Evolutionary conservation across 2,329 filamentous ascomycete species (phyloP).

Genomic region (Stromatinia cepivora): DNA sequence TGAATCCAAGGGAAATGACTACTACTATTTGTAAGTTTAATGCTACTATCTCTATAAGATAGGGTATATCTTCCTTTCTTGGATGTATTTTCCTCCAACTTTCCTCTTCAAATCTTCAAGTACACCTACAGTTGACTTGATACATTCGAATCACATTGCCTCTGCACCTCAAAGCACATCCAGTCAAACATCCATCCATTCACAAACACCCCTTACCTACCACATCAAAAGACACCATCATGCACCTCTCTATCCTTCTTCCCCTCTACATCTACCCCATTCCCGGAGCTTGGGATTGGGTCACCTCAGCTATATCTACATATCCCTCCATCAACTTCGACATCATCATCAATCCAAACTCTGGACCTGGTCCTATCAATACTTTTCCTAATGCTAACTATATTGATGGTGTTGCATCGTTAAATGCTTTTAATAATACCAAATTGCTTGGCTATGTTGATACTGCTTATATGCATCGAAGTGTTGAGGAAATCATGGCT

Average conservation of each 20-base stretch:
- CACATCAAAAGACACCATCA: not conserved
- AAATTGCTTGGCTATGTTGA: not conserved
- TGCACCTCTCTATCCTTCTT: conserved; percentile 1
- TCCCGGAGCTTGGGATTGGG: not conserved
- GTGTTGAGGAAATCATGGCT: not conserved
- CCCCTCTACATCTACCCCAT: conserved; percentile 11
- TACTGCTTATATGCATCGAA: not conserved
- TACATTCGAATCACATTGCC: no score
- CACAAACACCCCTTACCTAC: not conserved
- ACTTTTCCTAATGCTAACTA: not conserved
- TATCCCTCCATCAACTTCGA: not conserved
- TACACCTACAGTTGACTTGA: no score
- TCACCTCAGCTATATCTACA: not conserved
- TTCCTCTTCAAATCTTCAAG: no score
- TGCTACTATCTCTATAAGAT: no score
- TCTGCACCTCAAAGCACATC: not conserved
- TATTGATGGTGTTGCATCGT: not conserved
- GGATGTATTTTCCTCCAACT: no score
- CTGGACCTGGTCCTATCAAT: not conserved
- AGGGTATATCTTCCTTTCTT: no score
- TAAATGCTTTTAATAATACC: not conserved
- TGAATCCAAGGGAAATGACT: no score
- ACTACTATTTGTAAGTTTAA: no score
- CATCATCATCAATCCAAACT: conserved; percentile 12
- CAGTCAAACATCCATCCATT: not conserved